Percentiles rank a stretch among this genome's conserved stretches.
Evolutionary conservation across 768 basidiomycete species (phyloP).

Genomic region (Tremella yokohamensis): DNA sequence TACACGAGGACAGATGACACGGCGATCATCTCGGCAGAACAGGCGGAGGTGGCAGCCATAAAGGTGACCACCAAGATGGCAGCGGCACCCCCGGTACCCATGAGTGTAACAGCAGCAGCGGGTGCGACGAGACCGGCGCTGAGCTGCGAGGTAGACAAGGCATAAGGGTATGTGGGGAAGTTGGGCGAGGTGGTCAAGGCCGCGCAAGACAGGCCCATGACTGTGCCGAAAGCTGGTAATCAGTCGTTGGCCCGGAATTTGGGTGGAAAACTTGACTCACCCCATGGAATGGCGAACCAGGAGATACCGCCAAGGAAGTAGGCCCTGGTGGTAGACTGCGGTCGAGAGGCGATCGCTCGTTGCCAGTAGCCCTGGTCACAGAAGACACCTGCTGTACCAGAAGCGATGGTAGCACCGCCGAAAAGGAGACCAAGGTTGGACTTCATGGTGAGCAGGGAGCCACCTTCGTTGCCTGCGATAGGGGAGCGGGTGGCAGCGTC

Average conservation of each 20-base stretch:
- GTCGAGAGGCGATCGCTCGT: conserved; percentile 53
- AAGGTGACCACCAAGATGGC: conserved; percentile 56
- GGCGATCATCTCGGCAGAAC: conserved; percentile 56
- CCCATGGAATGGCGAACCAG: conserved; percentile 60
- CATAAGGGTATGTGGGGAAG: conserved; percentile 59
- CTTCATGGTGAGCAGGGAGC: conserved; percentile 62
- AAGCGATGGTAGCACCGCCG: conserved; percentile 44
- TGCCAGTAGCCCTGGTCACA: conserved; percentile 57
- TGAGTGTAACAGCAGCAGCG: conserved; percentile 55
- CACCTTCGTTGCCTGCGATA: conserved; percentile 56
- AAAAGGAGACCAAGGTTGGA: conserved; percentile 53
- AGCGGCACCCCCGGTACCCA: conserved; percentile 56
- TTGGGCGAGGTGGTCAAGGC: conserved; percentile 53
- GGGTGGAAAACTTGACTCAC: conserved; percentile 3
- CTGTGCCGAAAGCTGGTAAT: conserved; percentile 53
- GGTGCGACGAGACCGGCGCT: conserved; percentile 56
- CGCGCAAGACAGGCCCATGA: conserved; percentile 54
- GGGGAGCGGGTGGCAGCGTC: conserved; percentile 56
- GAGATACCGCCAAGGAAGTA: conserved; percentile 62
- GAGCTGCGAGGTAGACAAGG: conserved; percentile 51
- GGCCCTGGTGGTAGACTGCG: conserved; percentile 48
- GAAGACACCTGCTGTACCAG: conserved; percentile 22
- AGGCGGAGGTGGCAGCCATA: conserved; percentile 55
- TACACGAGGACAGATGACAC: conserved; percentile 51
- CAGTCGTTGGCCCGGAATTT: not conserved